Evolutionary conservation across 768 basidiomycete genomes (phyloP), one percentile per base, ranked within the genome.

Genomic region (Xerocomus potaroensis): DNA sequence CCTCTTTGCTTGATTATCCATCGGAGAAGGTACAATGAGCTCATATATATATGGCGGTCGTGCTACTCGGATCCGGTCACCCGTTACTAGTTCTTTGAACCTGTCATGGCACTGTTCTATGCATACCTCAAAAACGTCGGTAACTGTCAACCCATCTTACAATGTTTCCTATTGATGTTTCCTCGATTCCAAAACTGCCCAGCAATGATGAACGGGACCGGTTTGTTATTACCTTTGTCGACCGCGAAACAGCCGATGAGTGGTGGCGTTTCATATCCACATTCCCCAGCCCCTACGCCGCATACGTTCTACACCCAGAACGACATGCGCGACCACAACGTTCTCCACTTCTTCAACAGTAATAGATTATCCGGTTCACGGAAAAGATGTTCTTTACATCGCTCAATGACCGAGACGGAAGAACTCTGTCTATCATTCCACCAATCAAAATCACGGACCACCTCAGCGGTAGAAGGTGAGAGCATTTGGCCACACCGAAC

Each of bases 231-330:
- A 53, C 50, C n/a, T 65, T 65, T 33, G 47, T 45, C 8, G 48
- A 43, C 11, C 49, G 57, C 26, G 54, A 48, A 21, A 48, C 56
- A 8, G 62, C 62, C 26, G 62, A 62, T 37, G 53, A 58, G 15
- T 65, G 62, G 60, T 65, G 52, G 55, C 45, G 60, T 14, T 31
- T 45, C 15, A 43, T 65, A 16, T 52, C 57, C 23, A 51, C 49
- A 16, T 49, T 47, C 19, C 9, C 47, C 6, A 36, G 47, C 16
- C 47, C 47, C 15, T 48, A 39, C 12, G 36, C 18, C 19, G 37
- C 29, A n/a, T 11, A 30, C 16, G 33, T 48, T 48, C 36, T 48
- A 48, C 27, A 10, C 18, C 34, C 47, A 48, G 11, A 12, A 23
- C 34, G 27, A 21, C 10, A 10, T 7, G 11, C 4, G 5, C 7